A percentile compares a stretch with the other conserved stretches of the same genome.
Evolutionary conservation across 2,329 filamentous ascomycete genomes (phyloP).

Genomic region (Anisogramma anomala): DNA sequence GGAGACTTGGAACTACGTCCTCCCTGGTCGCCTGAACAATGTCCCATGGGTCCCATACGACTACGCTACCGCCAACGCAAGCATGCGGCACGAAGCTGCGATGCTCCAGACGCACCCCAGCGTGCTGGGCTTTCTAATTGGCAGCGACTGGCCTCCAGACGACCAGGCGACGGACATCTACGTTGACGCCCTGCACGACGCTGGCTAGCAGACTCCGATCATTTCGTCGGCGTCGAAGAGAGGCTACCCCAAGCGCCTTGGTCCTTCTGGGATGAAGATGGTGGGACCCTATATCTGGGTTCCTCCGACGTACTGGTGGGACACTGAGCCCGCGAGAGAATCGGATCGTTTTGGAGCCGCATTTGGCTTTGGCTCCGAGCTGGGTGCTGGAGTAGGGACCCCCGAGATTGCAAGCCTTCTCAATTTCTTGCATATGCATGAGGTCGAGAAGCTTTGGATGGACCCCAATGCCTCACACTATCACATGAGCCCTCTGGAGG

Average conservation of each 20-base stretch:
- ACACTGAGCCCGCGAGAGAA: constrained; percentile 26
- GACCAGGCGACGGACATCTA: constrained; percentile 43
- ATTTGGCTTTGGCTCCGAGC: constrained; percentile 53
- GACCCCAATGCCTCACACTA: constrained; percentile 39
- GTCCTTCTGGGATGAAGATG: constrained; percentile 53
- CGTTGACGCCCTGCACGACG: constrained; percentile 33
- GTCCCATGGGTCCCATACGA: constrained; percentile 39
- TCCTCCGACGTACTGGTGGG: constrained; percentile 53
- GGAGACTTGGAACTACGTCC: constrained; percentile 44
- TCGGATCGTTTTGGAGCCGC: constrained; percentile 37
- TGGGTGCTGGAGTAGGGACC: constrained; percentile 50
- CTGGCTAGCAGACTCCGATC: constrained; percentile 46
- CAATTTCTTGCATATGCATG: constrained; percentile 38
- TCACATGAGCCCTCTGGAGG: constrained; percentile 47
- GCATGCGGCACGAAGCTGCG: constrained; percentile 47
- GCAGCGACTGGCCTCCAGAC: constrained; percentile 54
- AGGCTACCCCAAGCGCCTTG: constrained; percentile 39
- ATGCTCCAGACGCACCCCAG: constrained; percentile 51
- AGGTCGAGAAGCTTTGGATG: constrained; percentile 46
- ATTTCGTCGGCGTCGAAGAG: constrained; percentile 45
- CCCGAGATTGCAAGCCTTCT: constrained; percentile 43
- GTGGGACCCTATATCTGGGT: constrained; percentile 56
- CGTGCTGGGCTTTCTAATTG: constrained; percentile 45
- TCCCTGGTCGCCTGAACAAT: too few species aligned
- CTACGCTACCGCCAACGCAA: constrained; percentile 41